Evolutionary conservation across 192 early-diverging fungal genomes (phyloP), one percentile per base, ranked within the genome.

Genomic region (Coemansia interrupta): DNA sequence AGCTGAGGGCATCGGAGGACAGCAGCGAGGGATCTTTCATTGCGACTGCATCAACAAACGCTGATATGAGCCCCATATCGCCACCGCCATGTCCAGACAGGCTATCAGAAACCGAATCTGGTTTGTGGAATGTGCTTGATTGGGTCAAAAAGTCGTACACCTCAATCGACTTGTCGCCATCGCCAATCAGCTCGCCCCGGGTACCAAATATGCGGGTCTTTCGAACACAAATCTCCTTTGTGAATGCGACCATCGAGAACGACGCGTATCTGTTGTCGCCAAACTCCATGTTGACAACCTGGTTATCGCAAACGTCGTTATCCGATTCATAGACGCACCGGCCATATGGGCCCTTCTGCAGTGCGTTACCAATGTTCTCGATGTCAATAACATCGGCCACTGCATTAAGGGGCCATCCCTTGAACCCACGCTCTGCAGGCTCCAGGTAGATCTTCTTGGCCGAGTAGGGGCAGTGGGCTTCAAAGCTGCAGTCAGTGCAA

Each of bases 241-340:
- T 82, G 57, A 81, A 82, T 3, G 82, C 84, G 29, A 84, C 71
- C 80, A 86, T 83, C 9, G 80, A 78, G 61, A 86, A 79, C 26
- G 73, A 69, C 32, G 81, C 84, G 20, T 70, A 83, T 20, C 55
- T 43, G 53, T 73, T 80, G 56, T 73, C 78, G 38, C 69, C 72
- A 64, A 84, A 83, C 60, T 82, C 74, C 28, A 85, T 61, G 32
- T 74, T 80, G 10, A 83, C 82, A 7, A 85, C 83, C 52, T 89
- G 86, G 54, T 89, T 66, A 56, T 89, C 86, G 40, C 78, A 81
- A 7, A 89, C 87, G 58, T 89, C 85, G 43, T 89, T 89, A 57
- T 83, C 82, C 57, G 69, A 68, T 64, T 88, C 86, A 59, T 87
- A 89, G 8, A 88, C 87, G 51, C 87, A 89, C 5, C 64, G 63